Evolutionary conservation across 352 stramenopile species (phyloP), one percentile per base, ranked within the genome.

Genomic region (Plasmopara halstedii): DNA sequence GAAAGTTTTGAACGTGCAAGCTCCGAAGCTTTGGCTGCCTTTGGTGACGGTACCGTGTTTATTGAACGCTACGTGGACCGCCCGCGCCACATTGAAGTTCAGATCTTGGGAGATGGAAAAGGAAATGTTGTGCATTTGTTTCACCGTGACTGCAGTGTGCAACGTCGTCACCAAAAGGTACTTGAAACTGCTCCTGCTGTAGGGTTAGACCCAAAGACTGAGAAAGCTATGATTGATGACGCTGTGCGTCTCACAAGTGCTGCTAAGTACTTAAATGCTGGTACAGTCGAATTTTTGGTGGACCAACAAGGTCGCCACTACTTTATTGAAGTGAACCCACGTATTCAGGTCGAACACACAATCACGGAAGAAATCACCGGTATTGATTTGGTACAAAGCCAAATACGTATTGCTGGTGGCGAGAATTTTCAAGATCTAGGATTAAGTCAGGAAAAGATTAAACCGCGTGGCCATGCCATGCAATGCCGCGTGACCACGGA

Each of bases 271-370:
- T 64, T 93, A 21, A 97, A 97, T 67, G 95, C 96, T 10, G 96
- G 95, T 46, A 99, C 95, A 7, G 94, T 99, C 19, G 96, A 99
- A 75, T 99, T 99, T 59, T 73, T 99, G 2, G 80, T 99, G 42
- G 95, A 98, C 65, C 82, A 98, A 59, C 34, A 84, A 58, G 60
- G 73, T 15, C 71, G 76, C 27, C 83, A 95, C 72, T 97, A 97
- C 75, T 99, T 99, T 62, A 98, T 98, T 50, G 96, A 99, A 79
- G 94, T 99, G 51, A 99, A 99, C 70, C 95, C 96, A 13, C 89
- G 96, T 43, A 87, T 99, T 39, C 96, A 99, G 67, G 94, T 97
- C 4, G 86, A 96, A 61, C 85, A 96, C 66, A 93, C 85, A 42
- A 88, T 97, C 64, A 96, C 86, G 21, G 86, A 96, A 50, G 68